phyloP scores from a whole-genome alignment of 176 grass and related monocot genomes.

The Eleusine indica region DNA sequence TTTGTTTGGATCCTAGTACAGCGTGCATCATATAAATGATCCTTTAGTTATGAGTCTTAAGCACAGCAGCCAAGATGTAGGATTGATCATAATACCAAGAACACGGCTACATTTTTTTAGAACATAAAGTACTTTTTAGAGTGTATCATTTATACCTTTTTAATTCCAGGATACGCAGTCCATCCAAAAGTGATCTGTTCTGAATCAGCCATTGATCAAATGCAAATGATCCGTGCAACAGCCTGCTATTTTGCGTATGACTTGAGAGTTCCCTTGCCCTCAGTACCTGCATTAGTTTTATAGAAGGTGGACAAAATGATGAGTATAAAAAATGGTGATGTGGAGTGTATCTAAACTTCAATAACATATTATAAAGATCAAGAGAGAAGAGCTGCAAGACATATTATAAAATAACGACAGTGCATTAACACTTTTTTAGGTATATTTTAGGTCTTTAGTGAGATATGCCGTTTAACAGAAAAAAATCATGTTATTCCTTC shows the following conservation, averaged over 20 bases:
- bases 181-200: slow-evolving; percentile 61
- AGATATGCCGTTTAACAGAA: too few species aligned
- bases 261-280: slow-evolving; percentile 72
- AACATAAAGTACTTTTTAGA: background rate
- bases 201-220: slow-evolving; percentile 74
- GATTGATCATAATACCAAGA: background rate
- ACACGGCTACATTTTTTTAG: too few species aligned
- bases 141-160: slow-evolving; percentile 58
- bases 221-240: slow-evolving; percentile 84
- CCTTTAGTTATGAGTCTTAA: too few species aligned
- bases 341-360: too few species aligned
- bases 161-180: slow-evolving; percentile 63
- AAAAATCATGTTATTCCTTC: too few species aligned
- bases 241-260: slow-evolving; percentile 82
- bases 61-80: background rate
- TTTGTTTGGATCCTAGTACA: slow-evolving; percentile 2
- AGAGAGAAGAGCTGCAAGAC: too few species aligned
- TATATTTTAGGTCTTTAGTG: too few species aligned
- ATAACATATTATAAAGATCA: too few species aligned
- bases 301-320: too few species aligned
- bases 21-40: background rate
- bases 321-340: too few species aligned
- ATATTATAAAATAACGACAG: too few species aligned
- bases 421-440: too few species aligned
- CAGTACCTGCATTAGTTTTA: slow-evolving; percentile 54